Evolutionary conservation across 2,329 filamentous ascomycete genomes (phyloP), one percentile per base, ranked within the genome.

Genomic region (Parafenestella ontariensis): DNA sequence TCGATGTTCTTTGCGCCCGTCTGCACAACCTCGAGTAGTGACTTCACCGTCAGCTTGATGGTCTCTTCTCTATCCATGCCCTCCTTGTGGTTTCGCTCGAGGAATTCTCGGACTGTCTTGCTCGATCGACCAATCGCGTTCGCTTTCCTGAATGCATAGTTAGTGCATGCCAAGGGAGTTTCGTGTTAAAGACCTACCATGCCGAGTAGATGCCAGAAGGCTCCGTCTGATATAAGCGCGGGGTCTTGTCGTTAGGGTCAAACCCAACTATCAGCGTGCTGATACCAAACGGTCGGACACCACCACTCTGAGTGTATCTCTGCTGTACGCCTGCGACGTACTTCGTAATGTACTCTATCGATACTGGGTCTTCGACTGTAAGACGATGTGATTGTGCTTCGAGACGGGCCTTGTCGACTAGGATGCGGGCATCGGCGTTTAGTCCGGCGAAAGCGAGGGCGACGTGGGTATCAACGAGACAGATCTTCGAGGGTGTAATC

Each of bases 1-100:
- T 99, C 95, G 72, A 99, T 99, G 80, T 99, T 99, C 87, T 99
- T 99, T 48, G 95, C 95, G 61, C 95, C 95, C 2, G 95, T 99
- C 81, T 99, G 95, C 59, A 99, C 95, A 49, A 99, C 95, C 79
- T 99, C 95, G 57, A 99, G 83, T 62, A 99, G 85, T 34, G 95
- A 99, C 84, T 99, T 99, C 83, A 99, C 96, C 7, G 95, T 95
- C 68, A 99, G 84, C 75, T 96, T 92, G 77, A 99, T 96, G 37
- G 96, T 98, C 69, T 92, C 89, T 80, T 97, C 92, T 61, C 93
- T 88, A 76, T 97, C 91, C 93, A 99, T 96, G 60, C 91, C 91
- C 71, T 96, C 92, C 83, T 96, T 96, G 85, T 99, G 96, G 82
- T 99, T 97, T 76, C 96, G 89, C 81, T 99, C 95, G 65, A 99